Base-by-base conservation (phyloP, 2,329 filamentous ascomycete genomes). In the Cephalotrichum gorgonifer region DNA sequence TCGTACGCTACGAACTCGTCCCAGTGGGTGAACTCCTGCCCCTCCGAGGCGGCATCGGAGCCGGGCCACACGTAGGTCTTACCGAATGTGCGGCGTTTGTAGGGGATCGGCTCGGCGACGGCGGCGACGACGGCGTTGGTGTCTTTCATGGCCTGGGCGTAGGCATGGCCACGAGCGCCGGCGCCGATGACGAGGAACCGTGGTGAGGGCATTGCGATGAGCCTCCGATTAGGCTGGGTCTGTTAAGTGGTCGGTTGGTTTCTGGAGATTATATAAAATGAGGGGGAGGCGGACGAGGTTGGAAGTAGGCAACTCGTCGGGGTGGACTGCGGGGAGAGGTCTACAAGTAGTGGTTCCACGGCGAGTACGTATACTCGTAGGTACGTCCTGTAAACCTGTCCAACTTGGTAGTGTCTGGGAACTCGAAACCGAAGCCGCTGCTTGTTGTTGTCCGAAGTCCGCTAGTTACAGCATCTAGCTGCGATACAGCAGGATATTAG, bases 181-280 rank as follows among this genome's bases (percentile, higher is more conserved):
- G 87, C 88, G 20, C 89, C 89, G 56, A 95, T 83, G 58, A 95
- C 77, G 49, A 94, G 73, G 58, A 94, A 79, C 46, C 83, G 79
- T 3, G 82, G 78, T 23, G 79, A 74, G 28, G 61, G 67, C 6
- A 64, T 60, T 3, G 76, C 71, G 71, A 43, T 65, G n/a, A n/a
- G n/a, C n/a, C n/a, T n/a, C n/a, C 8, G 30, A 33, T 15, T 11
- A 15, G 7, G 7, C 12, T 9, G 6, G 35, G 3, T 30, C 17
- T 17, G 17, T 39, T n/a, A 22, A 11, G 17, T 39, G 17, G 35
- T 17, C 15, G 7, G n/a, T 11, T 14, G 8, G 12, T n/a, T 20
- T 14, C 20, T 17, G 23, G 22, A 27, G 45, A 46, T 25, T n/a
- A n/a, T n/a, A n/a, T n/a, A n/a, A n/a, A n/a, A n/a, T n/a, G n/a